Evolutionary conservation across 495 filamentous ascomycete genomes (phyloP).

Genomic region (Hyaloscypha variabilis): DNA sequence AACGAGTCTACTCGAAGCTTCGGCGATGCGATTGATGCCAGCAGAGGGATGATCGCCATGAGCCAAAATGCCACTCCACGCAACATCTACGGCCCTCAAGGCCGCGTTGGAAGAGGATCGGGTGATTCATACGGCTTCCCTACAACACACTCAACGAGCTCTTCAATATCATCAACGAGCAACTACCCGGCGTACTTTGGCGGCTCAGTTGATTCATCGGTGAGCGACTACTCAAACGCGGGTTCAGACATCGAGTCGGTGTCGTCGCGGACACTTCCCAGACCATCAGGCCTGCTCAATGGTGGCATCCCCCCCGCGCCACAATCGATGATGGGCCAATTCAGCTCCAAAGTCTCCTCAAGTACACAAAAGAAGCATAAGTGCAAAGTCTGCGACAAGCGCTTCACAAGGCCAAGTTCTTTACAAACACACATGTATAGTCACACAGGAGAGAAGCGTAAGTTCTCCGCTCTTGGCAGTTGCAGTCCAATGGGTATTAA

Average conservation of each 20-base stretch:
- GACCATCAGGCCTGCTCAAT: constrained; percentile 71
- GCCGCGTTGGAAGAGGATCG: constrained; percentile 62
- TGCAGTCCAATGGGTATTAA: constrained; percentile 9
- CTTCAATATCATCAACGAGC: constrained; percentile 84
- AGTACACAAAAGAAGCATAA: constrained; percentile 99
- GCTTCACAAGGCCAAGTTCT: constrained; percentile 95
- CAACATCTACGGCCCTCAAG: constrained; percentile 79
- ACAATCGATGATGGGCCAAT: constrained; percentile 98
- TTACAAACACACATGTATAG: constrained; percentile 99
- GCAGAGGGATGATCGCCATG: constrained; percentile 90
- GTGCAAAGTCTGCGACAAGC: constrained; percentile 99
- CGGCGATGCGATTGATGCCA: constrained; percentile 84
- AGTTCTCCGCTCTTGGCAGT: constrained; percentile 43
- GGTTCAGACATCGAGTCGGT: constrained; percentile 83
- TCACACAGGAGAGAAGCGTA: constrained; percentile 98
- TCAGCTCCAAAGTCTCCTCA: constrained; percentile 95
- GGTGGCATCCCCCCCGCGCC: constrained; percentile 76
- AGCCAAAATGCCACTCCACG: constrained; percentile 88
- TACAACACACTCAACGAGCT: constrained; percentile 85
- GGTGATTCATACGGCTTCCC: constrained; percentile 95
- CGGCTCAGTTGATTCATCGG: constrained; percentile 84
- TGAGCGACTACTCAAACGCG: constrained; percentile 92
- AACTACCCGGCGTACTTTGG: constrained; percentile 76
- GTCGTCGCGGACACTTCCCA: constrained; percentile 78
- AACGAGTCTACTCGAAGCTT: constrained; percentile 67